These are phyloP conservation scores for Cladosporium colombiae DNA, from an alignment of 2,329 filamentous ascomycete genomes.

Conservation along the genomic window DNA sequence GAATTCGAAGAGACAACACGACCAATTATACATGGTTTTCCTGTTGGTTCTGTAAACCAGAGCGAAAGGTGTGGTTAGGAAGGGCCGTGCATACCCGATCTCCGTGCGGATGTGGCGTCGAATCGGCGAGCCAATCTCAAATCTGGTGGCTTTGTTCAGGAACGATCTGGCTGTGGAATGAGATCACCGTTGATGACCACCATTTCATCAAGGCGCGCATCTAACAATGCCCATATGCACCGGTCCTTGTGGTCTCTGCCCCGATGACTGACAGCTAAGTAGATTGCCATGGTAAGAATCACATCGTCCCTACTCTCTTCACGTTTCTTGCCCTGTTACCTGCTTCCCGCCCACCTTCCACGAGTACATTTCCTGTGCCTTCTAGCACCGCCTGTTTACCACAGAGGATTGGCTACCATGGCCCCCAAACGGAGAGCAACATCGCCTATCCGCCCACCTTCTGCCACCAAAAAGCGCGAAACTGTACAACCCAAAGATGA, in stretches of 20 bases:
- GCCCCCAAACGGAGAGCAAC: constrained; percentile 35
- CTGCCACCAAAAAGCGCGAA: constrained; percentile 28
- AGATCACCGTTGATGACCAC: constrained; percentile 13
- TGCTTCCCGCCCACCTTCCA: background rate
- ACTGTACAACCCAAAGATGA: constrained; percentile 5
- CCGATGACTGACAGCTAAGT: background rate
- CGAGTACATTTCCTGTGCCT: background rate
- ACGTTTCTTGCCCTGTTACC: background rate
- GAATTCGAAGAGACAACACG: too few species aligned
- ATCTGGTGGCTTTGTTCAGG: constrained; percentile 15
- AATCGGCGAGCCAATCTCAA: constrained; percentile 2
- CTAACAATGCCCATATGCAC: constrained; percentile 4
- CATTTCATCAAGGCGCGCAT: background rate
- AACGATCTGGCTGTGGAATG: constrained; percentile 18
- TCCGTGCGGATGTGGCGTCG: background rate
- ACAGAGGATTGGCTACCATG: constrained; percentile 23
- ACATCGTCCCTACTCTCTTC: background rate
- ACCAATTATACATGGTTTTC: too few species aligned
- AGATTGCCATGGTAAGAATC: constrained; percentile 13
- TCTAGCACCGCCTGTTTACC: background rate
- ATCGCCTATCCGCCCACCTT: constrained; percentile 33
- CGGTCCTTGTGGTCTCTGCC: background rate
- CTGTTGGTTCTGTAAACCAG: background rate
- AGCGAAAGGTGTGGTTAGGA: background rate
- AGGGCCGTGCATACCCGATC: constrained; percentile 12